Conservation (phyloP, 2,329 filamentous ascomycete genomes). For the Eutypella sp. region DNA sequence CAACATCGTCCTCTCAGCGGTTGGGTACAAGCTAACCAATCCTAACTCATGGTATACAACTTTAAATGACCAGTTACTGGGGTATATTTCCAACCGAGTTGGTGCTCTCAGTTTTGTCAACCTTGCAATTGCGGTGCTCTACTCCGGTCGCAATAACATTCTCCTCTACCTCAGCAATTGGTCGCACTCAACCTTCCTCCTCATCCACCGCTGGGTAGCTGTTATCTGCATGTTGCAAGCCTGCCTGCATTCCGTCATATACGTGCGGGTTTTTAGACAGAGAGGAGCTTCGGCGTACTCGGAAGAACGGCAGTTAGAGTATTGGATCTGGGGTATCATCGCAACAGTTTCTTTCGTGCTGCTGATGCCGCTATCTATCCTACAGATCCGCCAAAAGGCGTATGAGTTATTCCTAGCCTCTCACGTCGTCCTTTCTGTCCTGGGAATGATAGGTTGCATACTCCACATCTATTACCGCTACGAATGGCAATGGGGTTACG, state of each 20-base stretch:
- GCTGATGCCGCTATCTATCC: conserved; percentile 18
- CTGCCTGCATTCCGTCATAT: conserved; percentile 20
- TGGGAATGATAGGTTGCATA: conserved; percentile 22
- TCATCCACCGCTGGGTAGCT: conserved; percentile 24
- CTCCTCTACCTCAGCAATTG: conserved; percentile 23
- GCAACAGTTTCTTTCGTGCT: conserved; percentile 20
- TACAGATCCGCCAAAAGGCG: conserved; percentile 21
- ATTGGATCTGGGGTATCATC: conserved; percentile 22
- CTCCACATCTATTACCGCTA: conserved; percentile 21
- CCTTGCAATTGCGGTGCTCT: conserved; percentile 21
- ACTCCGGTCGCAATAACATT: conserved; percentile 24
- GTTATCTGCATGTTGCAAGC: conserved; percentile 25
- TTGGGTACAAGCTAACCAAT: conserved; percentile 22
- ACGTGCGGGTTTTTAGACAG: no score
- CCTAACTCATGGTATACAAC: conserved; percentile 17
- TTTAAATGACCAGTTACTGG: no score
- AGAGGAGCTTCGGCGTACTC: conserved; percentile 16
- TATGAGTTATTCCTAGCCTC: conserved; percentile 25
- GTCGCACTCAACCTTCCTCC: conserved; percentile 24
- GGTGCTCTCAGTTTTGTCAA: conserved; percentile 22
- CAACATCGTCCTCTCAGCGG: conserved; percentile 30
- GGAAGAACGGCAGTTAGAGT: conserved; percentile 3
- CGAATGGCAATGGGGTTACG: conserved; percentile 18
- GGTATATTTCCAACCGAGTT: conserved; percentile 28
- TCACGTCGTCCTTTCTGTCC: conserved; percentile 24